Evolutionary conservation across 169 alveolate species (phyloP).

Genomic region (Plasmodium vinckei): DNA sequence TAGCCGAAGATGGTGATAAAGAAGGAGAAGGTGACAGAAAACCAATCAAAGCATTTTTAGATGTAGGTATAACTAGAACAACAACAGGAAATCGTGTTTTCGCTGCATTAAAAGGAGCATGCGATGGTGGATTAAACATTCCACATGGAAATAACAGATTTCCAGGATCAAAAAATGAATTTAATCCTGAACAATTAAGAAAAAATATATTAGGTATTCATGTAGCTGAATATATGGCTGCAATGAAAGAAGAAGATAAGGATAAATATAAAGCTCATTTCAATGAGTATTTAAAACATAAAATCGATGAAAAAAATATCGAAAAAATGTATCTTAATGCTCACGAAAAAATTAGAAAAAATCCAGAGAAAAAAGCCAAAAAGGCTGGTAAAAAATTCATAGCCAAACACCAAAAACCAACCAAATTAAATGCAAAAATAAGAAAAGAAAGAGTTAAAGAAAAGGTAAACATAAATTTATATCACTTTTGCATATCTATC

Average conservation of each 20-base stretch:
- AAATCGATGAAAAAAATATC: slow-evolving; percentile 94
- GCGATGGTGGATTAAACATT: slow-evolving; percentile 99
- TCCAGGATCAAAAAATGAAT: slow-evolving; percentile 97
- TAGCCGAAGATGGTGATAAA: slow-evolving; percentile 96
- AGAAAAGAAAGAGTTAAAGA: slow-evolving; percentile 94
- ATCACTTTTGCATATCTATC: neutral
- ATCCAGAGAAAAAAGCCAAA: slow-evolving; percentile 92
- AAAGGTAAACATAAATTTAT: slow-evolving; percentile 84
- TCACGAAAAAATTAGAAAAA: slow-evolving; percentile 96
- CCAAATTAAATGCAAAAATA: slow-evolving; percentile 91
- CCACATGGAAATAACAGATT: slow-evolving; percentile 99
- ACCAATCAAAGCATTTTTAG: slow-evolving; percentile 99
- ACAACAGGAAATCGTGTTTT: slow-evolving; percentile 99
- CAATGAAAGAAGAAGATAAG: slow-evolving; percentile 96
- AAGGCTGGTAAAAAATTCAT: slow-evolving; percentile 89
- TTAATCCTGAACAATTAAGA: slow-evolving; percentile 98
- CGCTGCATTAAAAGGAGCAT: slow-evolving; percentile 99
- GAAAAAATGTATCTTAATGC: slow-evolving; percentile 98
- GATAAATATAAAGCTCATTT: slow-evolving; percentile 96
- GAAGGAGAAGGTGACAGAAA: slow-evolving; percentile 95
- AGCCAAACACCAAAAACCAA: slow-evolving; percentile 92
- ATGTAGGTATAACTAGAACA: slow-evolving; percentile 99
- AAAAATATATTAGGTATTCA: slow-evolving; percentile 98
- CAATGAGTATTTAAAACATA: slow-evolving; percentile 94
- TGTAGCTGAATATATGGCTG: slow-evolving; percentile 97